phyloP scores from a whole-genome alignment of 495 filamentous ascomycete genomes.

The Pyrenula aspistea region DNA sequence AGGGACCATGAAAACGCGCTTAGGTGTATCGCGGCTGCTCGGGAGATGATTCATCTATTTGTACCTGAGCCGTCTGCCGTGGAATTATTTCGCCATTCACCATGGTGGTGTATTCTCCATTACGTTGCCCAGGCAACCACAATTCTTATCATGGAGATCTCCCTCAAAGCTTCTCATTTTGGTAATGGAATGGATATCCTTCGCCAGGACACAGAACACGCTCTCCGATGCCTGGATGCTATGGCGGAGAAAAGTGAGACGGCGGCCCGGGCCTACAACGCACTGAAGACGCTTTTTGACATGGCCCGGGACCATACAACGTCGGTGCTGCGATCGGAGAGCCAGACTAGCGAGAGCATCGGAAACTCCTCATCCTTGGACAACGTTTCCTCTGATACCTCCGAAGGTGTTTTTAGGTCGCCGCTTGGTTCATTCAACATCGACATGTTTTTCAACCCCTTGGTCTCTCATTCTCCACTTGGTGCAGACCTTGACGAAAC shows the following conservation, averaged over 20 bases:
- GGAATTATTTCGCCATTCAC: constrained; percentile 41
- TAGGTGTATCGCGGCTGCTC: constrained; percentile 42
- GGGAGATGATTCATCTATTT: constrained; percentile 39
- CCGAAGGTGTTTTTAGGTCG: neutral
- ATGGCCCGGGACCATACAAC: neutral
- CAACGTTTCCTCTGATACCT: neutral
- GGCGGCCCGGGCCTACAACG: neutral
- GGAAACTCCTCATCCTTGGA: neutral
- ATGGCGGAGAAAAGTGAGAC: neutral
- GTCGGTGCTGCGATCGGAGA: neutral
- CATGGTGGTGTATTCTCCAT: constrained; percentile 59
- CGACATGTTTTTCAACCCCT: neutral
- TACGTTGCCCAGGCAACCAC: constrained; percentile 51
- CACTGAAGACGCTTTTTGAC: neutral
- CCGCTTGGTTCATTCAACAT: neutral
- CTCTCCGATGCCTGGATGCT: neutral
- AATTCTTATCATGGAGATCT: constrained; percentile 51
- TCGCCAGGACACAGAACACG: neutral
- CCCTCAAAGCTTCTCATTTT: constrained; percentile 17
- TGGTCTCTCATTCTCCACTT: neutral
- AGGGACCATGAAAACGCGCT: constrained; percentile 47
- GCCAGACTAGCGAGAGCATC: neutral
- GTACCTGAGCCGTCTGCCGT: constrained; percentile 30
- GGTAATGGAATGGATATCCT: neutral
- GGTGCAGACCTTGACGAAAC: neutral